phyloP scores from a whole-genome alignment of 257 asterid species.

The Primulina huaijiensis region DNA sequence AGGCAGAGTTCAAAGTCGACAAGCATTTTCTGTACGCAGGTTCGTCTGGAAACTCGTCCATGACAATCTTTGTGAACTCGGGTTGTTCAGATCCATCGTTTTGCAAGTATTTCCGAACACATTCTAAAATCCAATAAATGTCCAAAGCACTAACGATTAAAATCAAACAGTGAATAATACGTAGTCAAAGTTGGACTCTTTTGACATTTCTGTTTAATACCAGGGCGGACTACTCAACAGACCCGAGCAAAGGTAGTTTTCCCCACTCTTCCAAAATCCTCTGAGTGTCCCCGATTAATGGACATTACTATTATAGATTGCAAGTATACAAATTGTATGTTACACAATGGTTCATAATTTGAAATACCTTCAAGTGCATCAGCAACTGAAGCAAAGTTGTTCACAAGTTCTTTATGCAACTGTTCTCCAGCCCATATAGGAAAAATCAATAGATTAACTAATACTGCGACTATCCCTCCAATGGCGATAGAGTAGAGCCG shows the following conservation, averaged over 20 bases:
- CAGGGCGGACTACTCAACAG: too few species aligned
- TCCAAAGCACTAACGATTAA: not conserved
- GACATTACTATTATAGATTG: too few species aligned
- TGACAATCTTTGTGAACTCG: slow-evolving; percentile 43
- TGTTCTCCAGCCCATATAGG: slow-evolving; percentile 85
- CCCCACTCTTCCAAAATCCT: too few species aligned
- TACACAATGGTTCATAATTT: not conserved
- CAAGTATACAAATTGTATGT: too few species aligned
- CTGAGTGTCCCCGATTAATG: too few species aligned
- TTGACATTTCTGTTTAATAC: too few species aligned
- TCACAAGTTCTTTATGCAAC: slow-evolving; percentile 58
- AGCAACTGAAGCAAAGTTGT: slow-evolving; percentile 52
- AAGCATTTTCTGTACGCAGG: slow-evolving; percentile 61
- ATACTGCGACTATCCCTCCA: slow-evolving; percentile 61
- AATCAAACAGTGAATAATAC: too few species aligned
- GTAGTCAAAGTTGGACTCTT: not conserved
- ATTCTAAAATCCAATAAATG: slow-evolving; percentile 39
- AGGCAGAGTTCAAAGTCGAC: slow-evolving; percentile 49
- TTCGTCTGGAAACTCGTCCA: slow-evolving; percentile 65
- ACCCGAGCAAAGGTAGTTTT: too few species aligned
- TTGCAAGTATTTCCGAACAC: slow-evolving; percentile 60
- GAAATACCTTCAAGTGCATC: slow-evolving; percentile 65
- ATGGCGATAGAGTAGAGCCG: slow-evolving; percentile 70
- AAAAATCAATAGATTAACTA: slow-evolving; percentile 48
- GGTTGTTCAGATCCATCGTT: slow-evolving; percentile 48